Percentiles rank a stretch among this genome's conserved stretches.
These are phyloP conservation scores for Xylariomycetidae sp. DNA, from an alignment of 2,329 filamentous ascomycete genomes.

Conservation along the genomic window DNA sequence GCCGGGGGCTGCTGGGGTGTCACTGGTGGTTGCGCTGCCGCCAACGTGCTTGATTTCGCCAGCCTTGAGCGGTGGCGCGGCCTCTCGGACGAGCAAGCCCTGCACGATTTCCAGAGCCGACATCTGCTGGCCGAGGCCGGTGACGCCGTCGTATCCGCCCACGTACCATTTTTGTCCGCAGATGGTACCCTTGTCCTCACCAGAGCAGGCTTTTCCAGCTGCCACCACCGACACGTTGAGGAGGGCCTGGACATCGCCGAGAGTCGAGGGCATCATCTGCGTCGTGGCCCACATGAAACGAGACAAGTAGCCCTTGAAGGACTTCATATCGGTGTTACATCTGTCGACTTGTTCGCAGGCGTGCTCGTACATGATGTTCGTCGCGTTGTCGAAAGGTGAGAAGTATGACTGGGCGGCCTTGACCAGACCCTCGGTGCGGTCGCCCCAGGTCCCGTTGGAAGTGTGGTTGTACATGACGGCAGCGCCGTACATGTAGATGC, in stretches of 20 bases:
- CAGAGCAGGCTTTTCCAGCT: conserved; percentile 51
- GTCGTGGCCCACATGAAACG: conserved; percentile 58
- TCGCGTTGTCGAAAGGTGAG: conserved; percentile 42
- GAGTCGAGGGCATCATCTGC: conserved; percentile 49
- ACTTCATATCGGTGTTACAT: conserved; percentile 60
- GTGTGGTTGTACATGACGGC: conserved; percentile 59
- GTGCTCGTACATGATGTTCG: conserved; percentile 58
- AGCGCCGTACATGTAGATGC: conserved; percentile 59
- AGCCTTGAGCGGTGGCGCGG: conserved; percentile 39
- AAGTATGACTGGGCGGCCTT: conserved; percentile 44
- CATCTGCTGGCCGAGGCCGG: conserved; percentile 59
- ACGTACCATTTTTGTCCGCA: conserved; percentile 61
- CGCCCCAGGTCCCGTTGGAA: conserved; percentile 45
- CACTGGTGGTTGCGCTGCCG: conserved; percentile 4
- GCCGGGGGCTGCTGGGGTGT: conserved; percentile 3
- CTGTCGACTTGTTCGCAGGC: conserved; percentile 54
- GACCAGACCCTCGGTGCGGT: conserved; percentile 47
- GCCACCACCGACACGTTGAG: conserved; percentile 48
- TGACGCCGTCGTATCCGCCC: conserved; percentile 46
- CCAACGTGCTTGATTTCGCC: conserved; percentile 41
- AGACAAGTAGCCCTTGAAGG: conserved; percentile 62
- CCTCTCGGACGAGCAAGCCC: conserved; percentile 43
- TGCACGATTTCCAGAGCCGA: conserved; percentile 58
- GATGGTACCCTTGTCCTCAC: conserved; percentile 41
- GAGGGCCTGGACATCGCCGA: conserved; percentile 37